Evolutionary conservation across 202 grass and related monocot genomes (phyloP), one percentile per base, ranked within the genome.

Genomic region (Schoenoplectus tabernaemontani): DNA sequence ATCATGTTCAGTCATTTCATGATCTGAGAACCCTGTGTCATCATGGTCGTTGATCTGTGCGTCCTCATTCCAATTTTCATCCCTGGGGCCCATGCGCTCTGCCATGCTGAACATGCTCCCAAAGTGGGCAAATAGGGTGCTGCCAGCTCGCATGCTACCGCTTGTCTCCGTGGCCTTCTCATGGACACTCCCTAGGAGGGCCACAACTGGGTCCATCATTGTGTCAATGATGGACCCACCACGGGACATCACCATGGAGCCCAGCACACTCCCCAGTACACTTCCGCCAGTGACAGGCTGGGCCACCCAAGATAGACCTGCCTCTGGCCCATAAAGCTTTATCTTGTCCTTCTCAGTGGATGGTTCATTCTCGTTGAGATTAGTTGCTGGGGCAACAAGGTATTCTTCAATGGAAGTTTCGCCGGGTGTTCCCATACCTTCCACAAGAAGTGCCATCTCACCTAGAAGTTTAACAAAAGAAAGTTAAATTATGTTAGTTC

Each of bases 381-480:
- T 50, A 0, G 26, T 79, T 12, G 71, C 75, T 0, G 90, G 88
- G 0, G 84, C 86, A n/a, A 96, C 84, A 53, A 97, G 79, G 74
- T 93, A 97, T 80, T 93, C 88, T 88, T 97, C 93, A 41, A 97
- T 87, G 32, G 81, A 66, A 12, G 93, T 97, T 2, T 93, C 88
- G 0, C 78, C 73, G 17, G 74, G 41, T 23, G 77, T 63, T 16
- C 81, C 75, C 7, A 93, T 82, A 17, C 93, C 90, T 71, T 92
- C 93, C 3, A 90, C 84, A 4, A 92, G 90, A 46, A 96, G 93
- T 59, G 93, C 93, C 93, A 97, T 87, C 81, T 97, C 90, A 0
- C 83, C 93, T 88, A 78, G 7, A 53, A 78, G 33, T 57, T 77
- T 59, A 73, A n/a, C n/a, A 17, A 72, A 51, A 58, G 23, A 19